These are phyloP conservation scores for Vaucheria bursata DNA, from an alignment of 352 stramenopile species.

Conservation along the genomic window DNA sequence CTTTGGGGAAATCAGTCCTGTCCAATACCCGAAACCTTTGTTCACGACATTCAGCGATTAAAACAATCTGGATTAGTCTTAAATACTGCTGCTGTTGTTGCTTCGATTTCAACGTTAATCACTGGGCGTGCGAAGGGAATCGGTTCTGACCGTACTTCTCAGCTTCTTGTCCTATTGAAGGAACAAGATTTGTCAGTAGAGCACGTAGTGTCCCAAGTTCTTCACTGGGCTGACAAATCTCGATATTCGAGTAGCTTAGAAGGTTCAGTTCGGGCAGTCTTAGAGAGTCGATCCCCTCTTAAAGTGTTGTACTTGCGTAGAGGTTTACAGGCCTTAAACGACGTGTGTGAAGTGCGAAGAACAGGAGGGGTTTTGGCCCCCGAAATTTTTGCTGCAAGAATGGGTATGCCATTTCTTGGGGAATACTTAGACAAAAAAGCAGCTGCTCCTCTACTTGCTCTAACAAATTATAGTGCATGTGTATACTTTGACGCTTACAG, in stretches of 20 bases:
- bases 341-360: not conserved
- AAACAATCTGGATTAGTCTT: not conserved
- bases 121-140: not conserved
- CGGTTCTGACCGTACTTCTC: not conserved
- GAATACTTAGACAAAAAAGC: not conserved
- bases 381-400: not conserved
- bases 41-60: not conserved
- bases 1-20: not conserved
- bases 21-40: not conserved
- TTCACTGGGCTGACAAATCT: not conserved
- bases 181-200: not conserved
- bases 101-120: not conserved
- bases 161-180: not conserved
- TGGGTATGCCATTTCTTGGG: not conserved
- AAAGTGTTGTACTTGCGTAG: not conserved
- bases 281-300: not conserved
- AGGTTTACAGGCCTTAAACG: not conserved
- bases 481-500: not conserved
- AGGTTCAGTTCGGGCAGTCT: not conserved
- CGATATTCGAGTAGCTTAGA: not conserved
- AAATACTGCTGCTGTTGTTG: not conserved
- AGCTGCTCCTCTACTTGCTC: not conserved
- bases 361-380: not conserved
- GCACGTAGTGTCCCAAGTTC: not conserved
- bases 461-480: not conserved